These are phyloP conservation scores for Colletotrichum costaricense DNA, from an alignment of 2,329 filamentous ascomycete genomes.

Conservation along the genomic window DNA sequence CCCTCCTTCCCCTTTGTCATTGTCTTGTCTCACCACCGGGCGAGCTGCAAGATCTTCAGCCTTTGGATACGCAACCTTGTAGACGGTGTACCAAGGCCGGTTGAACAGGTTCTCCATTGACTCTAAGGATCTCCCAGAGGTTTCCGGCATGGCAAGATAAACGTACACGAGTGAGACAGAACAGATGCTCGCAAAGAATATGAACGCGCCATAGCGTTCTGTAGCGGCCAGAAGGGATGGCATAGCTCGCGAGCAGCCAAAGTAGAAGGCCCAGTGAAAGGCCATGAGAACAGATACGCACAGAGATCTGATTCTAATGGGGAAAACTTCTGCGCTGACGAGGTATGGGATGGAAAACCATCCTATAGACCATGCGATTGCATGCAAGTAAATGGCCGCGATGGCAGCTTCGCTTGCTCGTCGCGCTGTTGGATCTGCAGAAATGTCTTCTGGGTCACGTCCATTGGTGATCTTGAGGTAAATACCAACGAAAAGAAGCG, in stretches of 20 bases:
- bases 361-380: constrained; percentile 58
- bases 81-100: constrained; percentile 43
- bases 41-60: constrained; percentile 36
- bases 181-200: constrained; percentile 28
- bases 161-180: constrained; percentile 40
- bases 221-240: constrained; percentile 46
- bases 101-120: constrained; percentile 45
- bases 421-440: constrained; percentile 37
- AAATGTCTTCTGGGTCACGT: constrained; percentile 35
- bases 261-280: constrained; percentile 53
- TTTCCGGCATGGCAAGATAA: constrained; percentile 47
- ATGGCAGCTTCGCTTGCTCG: constrained; percentile 52
- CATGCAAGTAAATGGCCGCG: constrained; percentile 55
- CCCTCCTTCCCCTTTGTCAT: not conserved
- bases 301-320: constrained; percentile 52
- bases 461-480: constrained; percentile 45
- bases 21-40: not conserved
- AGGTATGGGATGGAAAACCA: constrained; percentile 59
- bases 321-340: constrained; percentile 57
- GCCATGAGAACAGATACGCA: constrained; percentile 55
- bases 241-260: constrained; percentile 48
- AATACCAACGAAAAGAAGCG: constrained; percentile 43
- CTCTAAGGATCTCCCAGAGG: constrained; percentile 43
- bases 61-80: constrained; percentile 44
- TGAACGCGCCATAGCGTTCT: constrained; percentile 38